Conservation (phyloP, 805 yeast genomes). For the Sugiyamaella americana region DNA sequence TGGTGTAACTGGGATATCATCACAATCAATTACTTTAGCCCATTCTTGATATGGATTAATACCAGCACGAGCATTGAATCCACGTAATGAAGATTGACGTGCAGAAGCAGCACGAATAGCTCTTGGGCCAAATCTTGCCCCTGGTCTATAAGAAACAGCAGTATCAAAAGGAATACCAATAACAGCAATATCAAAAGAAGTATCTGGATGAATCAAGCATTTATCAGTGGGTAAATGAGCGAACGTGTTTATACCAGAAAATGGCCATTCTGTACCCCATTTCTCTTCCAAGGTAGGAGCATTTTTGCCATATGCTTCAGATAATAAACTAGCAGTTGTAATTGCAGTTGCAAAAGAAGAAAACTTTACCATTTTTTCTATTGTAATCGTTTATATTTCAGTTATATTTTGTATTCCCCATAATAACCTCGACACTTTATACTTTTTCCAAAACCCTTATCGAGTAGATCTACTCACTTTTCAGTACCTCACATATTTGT, state of each 20-base stretch:
- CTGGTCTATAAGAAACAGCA: constrained; percentile 70
- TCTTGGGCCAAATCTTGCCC: constrained; percentile 75
- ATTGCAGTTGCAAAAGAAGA: background rate
- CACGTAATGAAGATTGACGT: constrained; percentile 62
- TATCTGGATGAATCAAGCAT: constrained; percentile 47
- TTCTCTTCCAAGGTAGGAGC: constrained; percentile 39
- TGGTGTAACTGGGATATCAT: constrained; percentile 64
- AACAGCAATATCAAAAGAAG: constrained; percentile 58
- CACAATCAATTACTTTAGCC: constrained; percentile 58
- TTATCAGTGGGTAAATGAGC: constrained; percentile 62
- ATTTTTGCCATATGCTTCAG: background rate
- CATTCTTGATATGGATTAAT: constrained; percentile 52
- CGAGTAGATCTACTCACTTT: no score
- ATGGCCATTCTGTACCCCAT: constrained; percentile 75
- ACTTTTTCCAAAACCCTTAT: no score
- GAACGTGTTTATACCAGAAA: constrained; percentile 41
- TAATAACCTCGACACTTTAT: no score
- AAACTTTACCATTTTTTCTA: background rate
- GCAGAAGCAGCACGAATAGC: constrained; percentile 33
- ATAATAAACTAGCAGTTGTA: background rate
- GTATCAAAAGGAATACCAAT: constrained; percentile 83
- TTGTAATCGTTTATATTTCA: no score
- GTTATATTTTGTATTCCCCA: no score
- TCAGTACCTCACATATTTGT: no score
- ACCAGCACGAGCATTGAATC: constrained; percentile 62